A percentile compares a stretch with the other conserved stretches of the same genome.
Evolutionary conservation across 2,329 filamentous ascomycete species (phyloP).

Genomic region (Sporothrix phasma): DNA sequence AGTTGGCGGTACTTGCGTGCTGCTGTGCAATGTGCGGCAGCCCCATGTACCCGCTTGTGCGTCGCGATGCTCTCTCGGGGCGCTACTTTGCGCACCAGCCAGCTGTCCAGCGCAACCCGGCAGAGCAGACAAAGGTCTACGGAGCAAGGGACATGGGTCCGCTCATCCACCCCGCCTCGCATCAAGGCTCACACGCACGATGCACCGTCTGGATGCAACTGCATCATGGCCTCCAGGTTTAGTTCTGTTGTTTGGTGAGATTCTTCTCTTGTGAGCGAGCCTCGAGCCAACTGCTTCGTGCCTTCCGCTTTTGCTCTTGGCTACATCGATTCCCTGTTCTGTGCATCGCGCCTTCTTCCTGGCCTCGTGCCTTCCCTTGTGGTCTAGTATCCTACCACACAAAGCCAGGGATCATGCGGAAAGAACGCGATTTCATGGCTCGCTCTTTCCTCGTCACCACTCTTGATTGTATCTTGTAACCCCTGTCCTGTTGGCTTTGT

Average conservation of each 20-base stretch:
- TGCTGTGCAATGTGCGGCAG: not conserved
- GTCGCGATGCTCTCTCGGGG: not conserved
- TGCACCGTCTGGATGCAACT: not conserved
- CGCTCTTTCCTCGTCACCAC: not conserved
- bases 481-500: not conserved
- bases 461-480: not conserved
- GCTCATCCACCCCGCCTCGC: not conserved
- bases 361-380: not conserved
- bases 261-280: not conserved
- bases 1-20: not conserved
- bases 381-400: not conserved
- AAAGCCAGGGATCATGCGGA: not conserved
- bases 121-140: not conserved
- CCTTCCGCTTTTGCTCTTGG: not conserved
- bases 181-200: not conserved
- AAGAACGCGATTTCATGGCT: not conserved
- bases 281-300: not conserved
- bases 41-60: not conserved
- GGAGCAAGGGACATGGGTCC: no score
- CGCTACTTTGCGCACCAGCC: not conserved
- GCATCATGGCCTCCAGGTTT: not conserved
- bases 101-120: not conserved
- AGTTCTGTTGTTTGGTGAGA: not conserved
- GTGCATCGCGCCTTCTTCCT: not conserved
- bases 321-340: not conserved